Conservation (phyloP, 1,284 basidiomycete genomes). For the Sporisorium exsertum region DNA sequence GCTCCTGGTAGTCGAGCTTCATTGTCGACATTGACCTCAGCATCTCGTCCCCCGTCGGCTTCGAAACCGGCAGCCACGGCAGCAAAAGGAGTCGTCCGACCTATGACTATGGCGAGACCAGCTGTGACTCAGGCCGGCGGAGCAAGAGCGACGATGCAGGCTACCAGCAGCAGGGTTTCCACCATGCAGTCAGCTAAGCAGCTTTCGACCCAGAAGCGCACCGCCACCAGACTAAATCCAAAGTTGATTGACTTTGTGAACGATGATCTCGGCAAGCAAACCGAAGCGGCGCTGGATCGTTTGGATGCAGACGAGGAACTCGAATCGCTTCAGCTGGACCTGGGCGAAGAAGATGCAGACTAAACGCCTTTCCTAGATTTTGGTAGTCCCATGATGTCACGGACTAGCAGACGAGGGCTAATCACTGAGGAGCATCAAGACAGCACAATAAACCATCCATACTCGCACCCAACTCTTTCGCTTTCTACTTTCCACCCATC, state of each 20-base stretch:
- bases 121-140: neutral
- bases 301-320: slow-evolving; percentile 27
- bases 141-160: neutral
- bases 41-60: neutral
- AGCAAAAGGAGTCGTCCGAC: neutral
- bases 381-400: neutral
- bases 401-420: neutral
- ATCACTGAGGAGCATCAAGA: neutral
- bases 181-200: neutral
- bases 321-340: slow-evolving; percentile 32
- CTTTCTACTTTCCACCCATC: neutral
- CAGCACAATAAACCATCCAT: neutral
- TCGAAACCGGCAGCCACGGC: neutral
- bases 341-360: slow-evolving; percentile 13
- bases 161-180: slow-evolving; percentile 2
- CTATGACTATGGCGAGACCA: neutral
- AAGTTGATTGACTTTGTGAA: slow-evolving; percentile 42
- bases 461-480: neutral
- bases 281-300: slow-evolving; percentile 19
- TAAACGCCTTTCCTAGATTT: neutral
- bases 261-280: slow-evolving; percentile 44
- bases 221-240: slow-evolving; percentile 26
- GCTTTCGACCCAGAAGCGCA: neutral
- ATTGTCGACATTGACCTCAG: slow-evolving; percentile 3
- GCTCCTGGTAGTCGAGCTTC: slow-evolving; percentile 17